Evolutionary conservation across 1,139 yeast species (phyloP), one percentile per base, ranked within the genome.

Genomic region (Kodamaea suecica): DNA sequence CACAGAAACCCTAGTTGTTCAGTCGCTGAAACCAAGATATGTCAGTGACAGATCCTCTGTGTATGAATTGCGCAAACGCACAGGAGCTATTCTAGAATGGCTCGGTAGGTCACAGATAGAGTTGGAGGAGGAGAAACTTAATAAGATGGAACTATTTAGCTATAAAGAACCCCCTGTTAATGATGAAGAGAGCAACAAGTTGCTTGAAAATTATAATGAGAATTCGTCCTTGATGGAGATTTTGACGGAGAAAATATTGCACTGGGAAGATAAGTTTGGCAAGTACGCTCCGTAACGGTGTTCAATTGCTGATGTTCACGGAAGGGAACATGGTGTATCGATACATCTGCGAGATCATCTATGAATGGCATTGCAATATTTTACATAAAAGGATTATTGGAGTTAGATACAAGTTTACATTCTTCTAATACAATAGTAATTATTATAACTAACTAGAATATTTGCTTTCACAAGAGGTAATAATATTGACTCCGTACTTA

Each of bases 61-160:
- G 40, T 74, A 76, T 45, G 98, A 90, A 54, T 79, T 90, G 80
- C 77, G 90, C 37, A 81, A 87, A 52, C 72, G 98, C 38, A 85
- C 88, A 1, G 84, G 90, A 4, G 95, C 96, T 3, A 88, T 92
- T 13, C 66, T 90, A 49, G 97, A 92, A 61, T 92, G 90, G 72
- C 72, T 90, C 20, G 87, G 87, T 6, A 70, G 95, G 32, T 83
- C 95, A 2, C 95, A 87, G 55, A 59, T 79, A 39, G 97, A 92
- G 52, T 63, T 88, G 42, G 81, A 80, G 29, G 77, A 75, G 34
- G 96, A 88, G 50, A 79, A 80, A 44, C 63, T 69, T 7, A 70
- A 72, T 39, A 76, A 84, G 47, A 62, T 66, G 27, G 70, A 67
- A 43, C 56, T 80, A 39, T 62, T 75, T 32, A 63, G 62, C 29